Percentiles rank a stretch among this genome's conserved stretches.
These are phyloP conservation scores for Cyclocybe cylindracea DNA, from an alignment of 768 basidiomycete species.

Conservation along the genomic window DNA sequence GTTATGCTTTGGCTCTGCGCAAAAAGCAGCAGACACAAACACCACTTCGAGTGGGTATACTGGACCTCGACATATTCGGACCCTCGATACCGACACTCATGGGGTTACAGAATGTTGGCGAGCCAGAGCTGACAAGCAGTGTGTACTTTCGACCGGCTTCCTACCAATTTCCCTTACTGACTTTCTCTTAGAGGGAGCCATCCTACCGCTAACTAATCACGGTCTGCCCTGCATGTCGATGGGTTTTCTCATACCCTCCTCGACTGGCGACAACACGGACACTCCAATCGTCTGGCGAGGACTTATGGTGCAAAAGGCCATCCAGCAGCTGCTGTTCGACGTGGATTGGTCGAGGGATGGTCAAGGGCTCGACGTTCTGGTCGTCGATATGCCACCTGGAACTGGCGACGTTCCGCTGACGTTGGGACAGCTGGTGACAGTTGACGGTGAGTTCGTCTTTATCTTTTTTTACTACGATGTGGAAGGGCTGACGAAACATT, in stretches of 20 bases:
- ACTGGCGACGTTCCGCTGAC: constrained; percentile 96
- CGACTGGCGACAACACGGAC: constrained; percentile 51
- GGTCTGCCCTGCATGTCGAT: constrained; percentile 95
- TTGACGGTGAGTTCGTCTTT: constrained; percentile 18
- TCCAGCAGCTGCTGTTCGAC: constrained; percentile 94
- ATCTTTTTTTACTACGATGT: neutral
- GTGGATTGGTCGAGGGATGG: constrained; percentile 77
- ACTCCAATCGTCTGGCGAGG: constrained; percentile 93
- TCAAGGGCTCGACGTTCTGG: constrained; percentile 76
- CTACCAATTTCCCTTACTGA: neutral
- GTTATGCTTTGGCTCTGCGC: constrained; percentile 67
- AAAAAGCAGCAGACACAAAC: constrained; percentile 32
- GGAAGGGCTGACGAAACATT: neutral
- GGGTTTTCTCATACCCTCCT: constrained; percentile 82
- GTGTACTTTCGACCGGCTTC: constrained; percentile 19
- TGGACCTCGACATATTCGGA: constrained; percentile 96
- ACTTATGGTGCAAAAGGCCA: constrained; percentile 97
- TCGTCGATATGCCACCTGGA: constrained; percentile 96
- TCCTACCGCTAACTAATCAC: constrained; percentile 85
- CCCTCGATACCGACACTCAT: constrained; percentile 93
- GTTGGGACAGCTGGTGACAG: constrained; percentile 42
- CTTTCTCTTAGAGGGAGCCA: constrained; percentile 58
- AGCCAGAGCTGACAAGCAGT: constrained; percentile 78
- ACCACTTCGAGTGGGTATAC: constrained; percentile 73
- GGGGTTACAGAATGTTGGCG: constrained; percentile 78